phyloP scores from a whole-genome alignment of 116 monocot genomes.

The Trichopus zeylanicus region DNA sequence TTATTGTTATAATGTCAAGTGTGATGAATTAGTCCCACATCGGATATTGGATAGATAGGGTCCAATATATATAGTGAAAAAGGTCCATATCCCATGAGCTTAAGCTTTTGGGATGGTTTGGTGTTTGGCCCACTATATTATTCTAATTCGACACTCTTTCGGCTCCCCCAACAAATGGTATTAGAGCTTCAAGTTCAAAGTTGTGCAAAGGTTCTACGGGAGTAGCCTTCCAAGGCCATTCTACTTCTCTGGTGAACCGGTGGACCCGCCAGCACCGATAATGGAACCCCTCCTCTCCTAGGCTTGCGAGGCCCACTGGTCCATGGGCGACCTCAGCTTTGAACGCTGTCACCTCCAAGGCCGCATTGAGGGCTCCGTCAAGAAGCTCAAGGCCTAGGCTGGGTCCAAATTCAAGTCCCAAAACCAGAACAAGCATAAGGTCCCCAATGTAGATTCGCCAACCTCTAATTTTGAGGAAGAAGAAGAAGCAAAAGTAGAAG shows the following conservation, averaged over 20 bases:
- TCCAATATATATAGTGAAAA: no score
- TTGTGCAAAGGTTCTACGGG: slow-evolving; percentile 90
- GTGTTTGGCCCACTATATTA: no score
- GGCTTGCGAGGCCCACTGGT: slow-evolving; percentile 92
- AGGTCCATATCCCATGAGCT: no score
- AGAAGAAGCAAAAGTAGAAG: no score
- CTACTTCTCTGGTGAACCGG: slow-evolving; percentile 45
- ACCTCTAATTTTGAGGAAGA: not conserved
- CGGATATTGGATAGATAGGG: no score
- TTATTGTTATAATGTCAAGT: no score
- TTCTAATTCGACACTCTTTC: no score
- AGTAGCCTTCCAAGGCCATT: slow-evolving; percentile 76
- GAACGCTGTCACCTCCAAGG: slow-evolving; percentile 76
- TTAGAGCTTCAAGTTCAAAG: no score
- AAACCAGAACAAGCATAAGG: slow-evolving; percentile 5
- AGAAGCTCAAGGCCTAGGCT: slow-evolving; percentile 43
- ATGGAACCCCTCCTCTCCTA: slow-evolving; percentile 67
- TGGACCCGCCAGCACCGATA: slow-evolving; percentile 57
- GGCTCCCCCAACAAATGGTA: no score
- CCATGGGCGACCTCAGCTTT: slow-evolving; percentile 82
- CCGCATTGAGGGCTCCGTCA: slow-evolving; percentile 77
- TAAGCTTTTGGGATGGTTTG: no score
- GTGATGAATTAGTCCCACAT: no score
- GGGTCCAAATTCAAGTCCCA: not conserved
- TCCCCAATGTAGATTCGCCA: not conserved